phyloP scores from a whole-genome alignment of 495 filamentous ascomycete species.

The Aspergillus coremiiformis region DNA sequence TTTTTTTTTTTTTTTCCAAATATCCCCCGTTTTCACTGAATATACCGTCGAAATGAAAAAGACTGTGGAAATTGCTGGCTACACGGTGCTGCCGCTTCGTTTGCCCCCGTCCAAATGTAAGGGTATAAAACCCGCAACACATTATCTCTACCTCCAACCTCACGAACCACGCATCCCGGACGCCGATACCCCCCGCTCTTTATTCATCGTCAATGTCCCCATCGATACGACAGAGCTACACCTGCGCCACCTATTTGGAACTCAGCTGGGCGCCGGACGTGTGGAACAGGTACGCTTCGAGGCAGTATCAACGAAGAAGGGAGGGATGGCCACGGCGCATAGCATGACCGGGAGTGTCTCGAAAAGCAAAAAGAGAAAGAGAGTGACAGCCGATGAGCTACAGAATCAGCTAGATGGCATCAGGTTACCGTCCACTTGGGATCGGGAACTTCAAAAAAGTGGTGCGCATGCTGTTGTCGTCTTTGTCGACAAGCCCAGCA shows the following conservation, averaged over 20 bases:
- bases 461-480: constrained; percentile 72
- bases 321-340: not conserved
- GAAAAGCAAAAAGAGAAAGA: constrained; percentile 60
- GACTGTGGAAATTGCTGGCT: constrained; percentile 41
- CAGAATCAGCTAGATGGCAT: constrained; percentile 45
- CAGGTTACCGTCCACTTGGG: constrained; percentile 63
- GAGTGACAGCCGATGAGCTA: constrained; percentile 43
- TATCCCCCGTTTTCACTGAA: constrained; percentile 1
- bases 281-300: constrained; percentile 74
- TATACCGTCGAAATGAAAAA: constrained; percentile 30
- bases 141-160: constrained; percentile 80
- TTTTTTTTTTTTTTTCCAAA: not conserved
- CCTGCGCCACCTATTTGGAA: constrained; percentile 64
- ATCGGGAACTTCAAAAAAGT: constrained; percentile 59
- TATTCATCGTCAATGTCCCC: constrained; percentile 85
- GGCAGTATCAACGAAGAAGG: constrained; percentile 38
- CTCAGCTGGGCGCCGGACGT: constrained; percentile 60
- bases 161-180: constrained; percentile 74
- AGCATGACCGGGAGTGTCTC: constrained; percentile 22
- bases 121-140: constrained; percentile 49
- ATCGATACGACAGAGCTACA: constrained; percentile 73
- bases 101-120: constrained; percentile 53
- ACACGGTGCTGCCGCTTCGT: constrained; percentile 43
- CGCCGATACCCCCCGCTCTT: constrained; percentile 59
- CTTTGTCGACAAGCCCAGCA: constrained; percentile 73